Evolutionary conservation across 768 basidiomycete species (phyloP).

Genomic region (Panellus pusillus): DNA sequence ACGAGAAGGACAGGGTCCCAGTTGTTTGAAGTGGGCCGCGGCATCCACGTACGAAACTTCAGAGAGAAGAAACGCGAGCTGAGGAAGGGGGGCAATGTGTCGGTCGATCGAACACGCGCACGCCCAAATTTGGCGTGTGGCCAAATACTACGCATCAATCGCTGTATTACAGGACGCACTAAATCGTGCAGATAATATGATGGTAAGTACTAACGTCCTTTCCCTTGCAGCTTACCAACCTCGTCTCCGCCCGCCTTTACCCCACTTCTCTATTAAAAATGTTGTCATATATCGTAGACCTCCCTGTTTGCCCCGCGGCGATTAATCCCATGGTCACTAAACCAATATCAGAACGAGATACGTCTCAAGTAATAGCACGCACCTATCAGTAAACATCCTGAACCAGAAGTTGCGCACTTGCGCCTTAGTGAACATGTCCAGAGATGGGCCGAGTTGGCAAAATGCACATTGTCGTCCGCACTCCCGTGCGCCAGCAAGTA

Average conservation of each 20-base stretch:
- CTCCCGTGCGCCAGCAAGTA: conserved; percentile 90
- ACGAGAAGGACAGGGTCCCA: conserved; percentile 92
- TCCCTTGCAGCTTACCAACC: conserved; percentile 43
- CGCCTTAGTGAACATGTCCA: conserved; percentile 89
- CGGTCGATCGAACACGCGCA: too few species aligned
- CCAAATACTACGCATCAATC: not conserved
- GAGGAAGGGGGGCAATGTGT: too few species aligned
- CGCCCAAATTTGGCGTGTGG: too few species aligned
- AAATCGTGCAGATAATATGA: too few species aligned
- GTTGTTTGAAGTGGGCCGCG: conserved; percentile 40
- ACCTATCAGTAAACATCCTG: conserved; percentile 98
- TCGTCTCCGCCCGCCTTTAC: conserved; percentile 70
- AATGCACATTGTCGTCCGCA: conserved; percentile 97
- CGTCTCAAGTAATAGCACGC: conserved; percentile 22
- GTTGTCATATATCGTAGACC: conserved; percentile 83
- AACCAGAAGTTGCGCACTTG: conserved; percentile 78
- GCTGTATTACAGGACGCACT: not conserved
- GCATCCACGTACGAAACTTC: conserved; percentile 6
- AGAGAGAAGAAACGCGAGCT: too few species aligned
- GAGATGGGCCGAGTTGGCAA: conserved; percentile 80
- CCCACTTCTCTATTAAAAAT: conserved; percentile 93
- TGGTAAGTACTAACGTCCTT: too few species aligned
- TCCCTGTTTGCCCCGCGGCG: conserved; percentile 79
- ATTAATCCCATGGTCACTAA: conserved; percentile 78
- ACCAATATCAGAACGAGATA: conserved; percentile 9